Base-by-base conservation (phyloP, 2,329 filamentous ascomycete species). In the Esteya vermicola region DNA sequence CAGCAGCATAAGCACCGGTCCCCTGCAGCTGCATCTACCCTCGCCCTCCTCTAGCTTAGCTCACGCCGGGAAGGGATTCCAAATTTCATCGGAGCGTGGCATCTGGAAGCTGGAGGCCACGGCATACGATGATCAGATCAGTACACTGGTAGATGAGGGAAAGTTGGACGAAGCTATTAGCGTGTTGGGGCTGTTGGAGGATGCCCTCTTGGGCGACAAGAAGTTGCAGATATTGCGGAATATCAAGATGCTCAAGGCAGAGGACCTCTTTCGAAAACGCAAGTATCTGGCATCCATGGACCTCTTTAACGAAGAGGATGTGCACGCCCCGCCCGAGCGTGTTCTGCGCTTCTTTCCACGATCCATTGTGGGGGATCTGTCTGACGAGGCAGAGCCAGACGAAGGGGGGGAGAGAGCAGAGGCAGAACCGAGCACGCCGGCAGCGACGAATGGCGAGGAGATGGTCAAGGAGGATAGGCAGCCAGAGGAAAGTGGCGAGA, bases 81-180 rank as follows among this genome's bases (percentile, higher is more conserved):
- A 96, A 43, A 86, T 96, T 38, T 81, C 81, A 18, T 95, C 89
- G 54, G 91, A 96, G 41, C 72, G 91, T 33, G 81, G 73, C 26
- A 83, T 98, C 28, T 98, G 91, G 91, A 81, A 91, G 50, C 96
- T 98, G 91, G 84, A 79, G 47, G 83, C 89, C 4, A 77, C 88
- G 28, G 82, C 88, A 48, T 98, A 98, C 54, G 85, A 94, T 55
- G 77, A 78, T 3, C 91, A 98, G 54, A 76, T 96, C 19, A 75
- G 86, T 44, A 77, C 91, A 48, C 68, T 98, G 21, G 76, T 93
- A 2, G 71, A 78, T 18, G 74, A 72, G 44, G 75, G 71, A 9
- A 72, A 75, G 44, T 84, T 88, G 40, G 89, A 98, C 51, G 93
- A 98, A 59, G 89, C 89, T 0, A 81, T 96, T 46, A 95, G 86